phyloP scores from a whole-genome alignment of 2,329 filamentous ascomycete genomes.

The Trichoderma sp. region DNA sequence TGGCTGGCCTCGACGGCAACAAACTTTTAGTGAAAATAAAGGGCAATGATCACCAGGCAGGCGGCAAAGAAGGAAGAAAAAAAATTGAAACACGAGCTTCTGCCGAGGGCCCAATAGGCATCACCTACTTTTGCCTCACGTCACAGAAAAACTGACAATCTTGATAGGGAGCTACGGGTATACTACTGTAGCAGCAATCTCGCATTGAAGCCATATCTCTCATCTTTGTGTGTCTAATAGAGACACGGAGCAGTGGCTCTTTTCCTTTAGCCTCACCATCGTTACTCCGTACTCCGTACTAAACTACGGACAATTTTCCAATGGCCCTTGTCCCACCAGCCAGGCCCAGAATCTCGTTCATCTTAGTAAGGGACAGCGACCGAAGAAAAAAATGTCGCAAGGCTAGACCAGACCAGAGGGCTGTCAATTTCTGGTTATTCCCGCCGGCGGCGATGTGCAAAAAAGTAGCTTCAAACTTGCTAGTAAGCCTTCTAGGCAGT shows the following conservation, averaged over 20 bases:
- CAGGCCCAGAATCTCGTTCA: background rate
- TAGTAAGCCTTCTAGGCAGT: background rate
- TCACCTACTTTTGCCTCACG: background rate
- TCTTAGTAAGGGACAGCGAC: background rate
- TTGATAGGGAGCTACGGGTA: background rate
- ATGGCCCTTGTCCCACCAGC: conserved; percentile 8
- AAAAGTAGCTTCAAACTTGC: background rate
- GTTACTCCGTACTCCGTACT: conserved; percentile 11
- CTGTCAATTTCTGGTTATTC: background rate
- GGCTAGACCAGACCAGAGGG: background rate
- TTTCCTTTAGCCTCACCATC: background rate
- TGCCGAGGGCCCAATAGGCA: background rate
- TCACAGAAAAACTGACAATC: background rate
- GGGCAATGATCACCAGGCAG: background rate
- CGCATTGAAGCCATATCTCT: background rate
- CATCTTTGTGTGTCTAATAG: background rate
- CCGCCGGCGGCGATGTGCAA: background rate
- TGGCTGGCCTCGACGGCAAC: conserved; percentile 10
- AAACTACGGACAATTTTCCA: conserved; percentile 8
- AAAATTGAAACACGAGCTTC: background rate
- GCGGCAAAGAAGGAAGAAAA: background rate
- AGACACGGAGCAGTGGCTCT: background rate
- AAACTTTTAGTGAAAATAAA: conserved; percentile 4
- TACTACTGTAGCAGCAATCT: background rate
- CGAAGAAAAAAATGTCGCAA: background rate